Base-by-base conservation (phyloP, 495 filamentous ascomycete genomes). In the Trypethelium eluteriae region DNA sequence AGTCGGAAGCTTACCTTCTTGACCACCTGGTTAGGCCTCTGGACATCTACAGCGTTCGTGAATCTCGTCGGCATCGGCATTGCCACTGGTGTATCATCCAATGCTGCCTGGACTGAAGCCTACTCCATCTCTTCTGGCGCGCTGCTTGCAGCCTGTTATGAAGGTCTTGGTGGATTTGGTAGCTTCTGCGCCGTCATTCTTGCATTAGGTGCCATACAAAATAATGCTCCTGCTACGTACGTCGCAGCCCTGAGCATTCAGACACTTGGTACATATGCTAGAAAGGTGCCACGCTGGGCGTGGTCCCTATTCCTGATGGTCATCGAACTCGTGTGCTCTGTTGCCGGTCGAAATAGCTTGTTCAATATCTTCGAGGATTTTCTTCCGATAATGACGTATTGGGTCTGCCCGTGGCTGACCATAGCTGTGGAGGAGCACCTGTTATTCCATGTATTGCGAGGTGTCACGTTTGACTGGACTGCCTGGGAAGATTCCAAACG, bases 321-420 rank as follows among this genome's bases (percentile, higher is more conserved):
- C 10, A 82, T 91, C 36, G 85, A 84, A 70, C 81, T 83, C 3
- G 83, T 86, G 46, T 87, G 86, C 69, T 87, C 85, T 0, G 76
- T 90, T 16, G 87, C 81, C 2, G 88, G 88, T 12, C 79, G 86
- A 5, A 78, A 84, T 59, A 66, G 84, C 64, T 78, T 90, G 34
- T 81, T 84, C 4, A 80, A 80, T 18, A 86, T 91, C 67, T 90
- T 91, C 69, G 83, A 82, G 12, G 89, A 90, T 74, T 90, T 90
- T 73, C 78, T 91, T 32, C 83, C 86, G 1, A 74, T 91, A 38
- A 90, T 91, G 85, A 87, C 87, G 35, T 90, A 90, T 73, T 90
- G 88, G 87, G 56, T 72, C 11, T 72, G 68, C 47, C 44, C 63
- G 16, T 89, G 85, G 85, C 77, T 87, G 32, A 80, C 80, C 2